Conservation (phyloP, 768 basidiomycete species). For the Xerocomellus amylosporus region DNA sequence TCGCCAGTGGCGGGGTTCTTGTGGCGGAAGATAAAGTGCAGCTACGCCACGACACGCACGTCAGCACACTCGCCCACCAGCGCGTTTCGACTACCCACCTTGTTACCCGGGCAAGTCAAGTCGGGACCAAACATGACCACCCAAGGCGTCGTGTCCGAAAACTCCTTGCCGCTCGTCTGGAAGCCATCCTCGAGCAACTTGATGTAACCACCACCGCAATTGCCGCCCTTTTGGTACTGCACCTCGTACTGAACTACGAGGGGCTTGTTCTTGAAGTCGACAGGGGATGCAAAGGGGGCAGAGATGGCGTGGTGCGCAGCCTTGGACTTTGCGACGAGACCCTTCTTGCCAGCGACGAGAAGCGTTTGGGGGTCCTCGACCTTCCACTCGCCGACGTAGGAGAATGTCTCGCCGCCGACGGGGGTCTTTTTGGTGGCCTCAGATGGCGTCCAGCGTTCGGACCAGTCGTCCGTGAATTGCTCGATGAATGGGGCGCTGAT, state of each 20-base stretch:
- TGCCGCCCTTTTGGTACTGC: slow-evolving; percentile 98
- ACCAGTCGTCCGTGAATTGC: slow-evolving; percentile 92
- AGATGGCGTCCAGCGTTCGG: slow-evolving; percentile 91
- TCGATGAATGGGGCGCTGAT: slow-evolving; percentile 91
- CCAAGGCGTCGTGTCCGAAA: slow-evolving; percentile 92
- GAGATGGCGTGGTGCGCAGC: slow-evolving; percentile 99
- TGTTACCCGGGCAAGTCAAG: slow-evolving; percentile 87
- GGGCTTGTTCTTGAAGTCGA: slow-evolving; percentile 81
- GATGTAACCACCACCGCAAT: slow-evolving; percentile 98
- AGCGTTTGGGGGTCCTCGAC: slow-evolving; percentile 84
- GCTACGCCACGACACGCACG: slow-evolving; percentile 38
- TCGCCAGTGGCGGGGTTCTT: slow-evolving; percentile 91
- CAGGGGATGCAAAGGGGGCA: slow-evolving; percentile 73
- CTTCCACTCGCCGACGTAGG: slow-evolving; percentile 95
- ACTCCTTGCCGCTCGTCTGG: slow-evolving; percentile 91
- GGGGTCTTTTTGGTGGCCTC: slow-evolving; percentile 98
- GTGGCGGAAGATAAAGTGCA: slow-evolving; percentile 99
- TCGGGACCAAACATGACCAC: slow-evolving; percentile 98
- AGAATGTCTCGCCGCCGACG: slow-evolving; percentile 93
- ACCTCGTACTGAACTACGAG: slow-evolving; percentile 98
- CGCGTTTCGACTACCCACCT: slow-evolving; percentile 47
- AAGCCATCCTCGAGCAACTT: slow-evolving; percentile 94
- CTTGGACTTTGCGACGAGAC: slow-evolving; percentile 93
- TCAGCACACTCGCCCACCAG: neutral
- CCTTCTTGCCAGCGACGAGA: slow-evolving; percentile 81